Evolutionary conservation across 139 green algal genomes (phyloP).

Genomic region (Picochlorum sp.): DNA sequence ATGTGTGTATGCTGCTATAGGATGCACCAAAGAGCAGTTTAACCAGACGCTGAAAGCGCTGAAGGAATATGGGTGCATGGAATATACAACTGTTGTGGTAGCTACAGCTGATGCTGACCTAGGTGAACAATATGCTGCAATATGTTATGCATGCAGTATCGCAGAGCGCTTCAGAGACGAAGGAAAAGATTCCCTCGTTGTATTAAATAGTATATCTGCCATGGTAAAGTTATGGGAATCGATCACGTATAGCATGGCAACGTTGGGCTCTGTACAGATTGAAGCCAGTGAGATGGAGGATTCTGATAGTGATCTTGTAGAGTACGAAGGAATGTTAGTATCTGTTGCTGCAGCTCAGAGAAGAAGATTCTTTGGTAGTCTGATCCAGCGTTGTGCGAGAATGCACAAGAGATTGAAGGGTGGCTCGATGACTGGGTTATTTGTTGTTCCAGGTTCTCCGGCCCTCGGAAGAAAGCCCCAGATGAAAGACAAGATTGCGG

Average conservation of each 20-base stretch:
- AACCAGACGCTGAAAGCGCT: conserved; percentile 28
- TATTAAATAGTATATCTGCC: conserved; percentile 59
- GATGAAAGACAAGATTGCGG: conserved; percentile 41
- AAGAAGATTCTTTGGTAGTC: conserved; percentile 66
- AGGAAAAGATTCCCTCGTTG: conserved; percentile 65
- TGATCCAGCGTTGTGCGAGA: conserved; percentile 78
- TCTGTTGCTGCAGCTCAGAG: conserved; percentile 54
- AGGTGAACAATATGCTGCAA: conserved; percentile 58
- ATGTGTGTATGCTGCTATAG: conserved; percentile 47
- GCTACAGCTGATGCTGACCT: conserved; percentile 31
- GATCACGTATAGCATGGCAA: conserved; percentile 36
- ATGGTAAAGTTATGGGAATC: conserved; percentile 52
- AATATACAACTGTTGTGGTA: conserved; percentile 57
- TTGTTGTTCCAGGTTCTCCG: conserved; percentile 57
- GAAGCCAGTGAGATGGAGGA: neutral
- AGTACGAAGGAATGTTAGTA: conserved; percentile 80
- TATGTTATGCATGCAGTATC: conserved; percentile 51
- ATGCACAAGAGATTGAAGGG: conserved; percentile 49
- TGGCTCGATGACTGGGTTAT: conserved; percentile 63
- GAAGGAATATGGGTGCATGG: conserved; percentile 31
- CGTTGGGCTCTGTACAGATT: conserved; percentile 19
- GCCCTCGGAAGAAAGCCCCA: conserved; percentile 34
- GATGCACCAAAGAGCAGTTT: conserved; percentile 32
- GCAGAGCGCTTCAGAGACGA: conserved; percentile 60
- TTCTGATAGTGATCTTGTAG: conserved; percentile 52